Evolutionary conservation across 2,329 filamentous ascomycete species (phyloP).

Genomic region (Talaromyces marneffei): DNA sequence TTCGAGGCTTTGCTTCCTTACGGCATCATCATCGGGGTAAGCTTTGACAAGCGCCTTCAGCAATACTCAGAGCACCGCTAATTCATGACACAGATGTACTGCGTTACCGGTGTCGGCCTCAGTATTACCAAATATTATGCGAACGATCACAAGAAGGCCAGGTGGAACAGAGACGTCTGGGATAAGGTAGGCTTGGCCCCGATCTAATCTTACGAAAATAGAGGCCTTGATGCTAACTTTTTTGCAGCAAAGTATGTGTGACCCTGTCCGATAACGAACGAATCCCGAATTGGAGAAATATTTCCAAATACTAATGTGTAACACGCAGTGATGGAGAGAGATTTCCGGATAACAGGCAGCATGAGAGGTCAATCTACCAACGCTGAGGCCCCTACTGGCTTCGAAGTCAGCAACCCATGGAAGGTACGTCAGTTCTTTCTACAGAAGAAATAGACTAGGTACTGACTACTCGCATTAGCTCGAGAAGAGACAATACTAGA

Average conservation of each 20-base stretch:
- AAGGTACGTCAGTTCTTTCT: constrained; percentile 45
- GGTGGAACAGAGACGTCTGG: constrained; percentile 58
- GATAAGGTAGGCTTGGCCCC: constrained; percentile 51
- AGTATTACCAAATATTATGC: constrained; percentile 53
- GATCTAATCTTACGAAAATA: constrained; percentile 14
- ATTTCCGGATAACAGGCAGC: constrained; percentile 57
- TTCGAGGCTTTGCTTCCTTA: constrained; percentile 62
- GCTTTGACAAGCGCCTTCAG: constrained; percentile 20
- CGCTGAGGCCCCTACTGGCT: constrained; percentile 53
- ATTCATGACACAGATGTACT: constrained; percentile 50
- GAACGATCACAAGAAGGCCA: constrained; percentile 57
- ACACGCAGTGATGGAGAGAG: constrained; percentile 59
- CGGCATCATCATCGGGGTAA: constrained; percentile 57
- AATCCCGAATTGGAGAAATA: constrained; percentile 8
- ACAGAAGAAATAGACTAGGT: background rate
- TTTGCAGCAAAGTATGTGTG: constrained; percentile 49
- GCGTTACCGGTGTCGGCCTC: constrained; percentile 53
- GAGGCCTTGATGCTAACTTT: constrained; percentile 36
- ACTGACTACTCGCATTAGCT: constrained; percentile 27
- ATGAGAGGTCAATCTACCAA: constrained; percentile 58
- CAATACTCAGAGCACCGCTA: constrained; percentile 10
- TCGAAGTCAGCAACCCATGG: constrained; percentile 64
- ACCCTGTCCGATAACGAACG: constrained; percentile 25
- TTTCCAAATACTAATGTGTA: background rate
- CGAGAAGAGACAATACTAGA: constrained; percentile 37